Evolutionary conservation across 768 basidiomycete genomes (phyloP).

Genomic region (Mycena capillaripes): DNA sequence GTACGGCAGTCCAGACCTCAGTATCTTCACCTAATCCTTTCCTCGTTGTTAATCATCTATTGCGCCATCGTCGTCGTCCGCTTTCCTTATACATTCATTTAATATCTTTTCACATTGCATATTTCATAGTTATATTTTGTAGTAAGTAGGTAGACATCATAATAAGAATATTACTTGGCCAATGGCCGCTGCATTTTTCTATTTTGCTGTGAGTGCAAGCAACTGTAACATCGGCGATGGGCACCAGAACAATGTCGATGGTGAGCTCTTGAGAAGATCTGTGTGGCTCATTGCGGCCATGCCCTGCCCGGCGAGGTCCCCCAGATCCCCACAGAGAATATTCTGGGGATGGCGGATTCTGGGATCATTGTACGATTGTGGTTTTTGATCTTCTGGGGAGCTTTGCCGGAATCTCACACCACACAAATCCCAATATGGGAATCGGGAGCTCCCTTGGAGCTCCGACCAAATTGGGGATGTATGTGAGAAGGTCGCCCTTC

Average conservation of each 20-base stretch:
- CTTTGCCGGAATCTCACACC: not conserved
- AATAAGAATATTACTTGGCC: not conserved
- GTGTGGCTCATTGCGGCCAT: too few relatives aligned
- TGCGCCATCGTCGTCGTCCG: not conserved
- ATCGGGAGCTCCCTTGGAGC: not conserved
- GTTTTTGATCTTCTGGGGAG: not conserved
- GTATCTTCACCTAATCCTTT: not conserved
- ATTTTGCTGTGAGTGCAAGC: not conserved
- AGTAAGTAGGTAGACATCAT: not conserved
- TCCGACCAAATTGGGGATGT: constrained; percentile 8
- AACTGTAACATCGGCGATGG: not conserved
- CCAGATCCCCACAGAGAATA: not conserved
- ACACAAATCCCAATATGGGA: not conserved
- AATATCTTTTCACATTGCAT: too few relatives aligned
- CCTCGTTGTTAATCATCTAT: too few relatives aligned
- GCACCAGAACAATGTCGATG: too few relatives aligned
- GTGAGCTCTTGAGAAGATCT: too few relatives aligned
- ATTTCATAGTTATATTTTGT: not conserved
- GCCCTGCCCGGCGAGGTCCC: too few relatives aligned
- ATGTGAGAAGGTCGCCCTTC: too few relatives aligned
- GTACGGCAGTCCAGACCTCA: not conserved
- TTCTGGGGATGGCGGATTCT: not conserved
- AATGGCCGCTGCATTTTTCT: not conserved
- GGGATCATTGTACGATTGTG: not conserved
- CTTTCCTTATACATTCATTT: not conserved